Conservation (phyloP, 2,329 filamentous ascomycete species). For the Rhynchosporium graminicola region DNA sequence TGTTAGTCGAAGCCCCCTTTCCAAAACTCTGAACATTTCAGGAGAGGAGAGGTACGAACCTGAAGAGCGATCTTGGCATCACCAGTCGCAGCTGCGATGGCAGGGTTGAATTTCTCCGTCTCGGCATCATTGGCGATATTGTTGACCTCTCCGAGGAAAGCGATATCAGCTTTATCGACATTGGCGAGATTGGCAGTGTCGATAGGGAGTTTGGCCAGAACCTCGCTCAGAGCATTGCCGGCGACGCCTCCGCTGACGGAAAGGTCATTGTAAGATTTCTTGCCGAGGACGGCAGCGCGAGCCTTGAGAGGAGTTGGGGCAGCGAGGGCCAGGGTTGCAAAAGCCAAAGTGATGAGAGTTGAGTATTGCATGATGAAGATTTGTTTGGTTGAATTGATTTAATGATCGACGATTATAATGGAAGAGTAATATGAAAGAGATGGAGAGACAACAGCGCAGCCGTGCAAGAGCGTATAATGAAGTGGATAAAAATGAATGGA, state of each 20-base stretch:
- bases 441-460: not conserved
- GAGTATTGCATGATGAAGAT: slow-evolving; percentile 20
- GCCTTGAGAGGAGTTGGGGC: slow-evolving; percentile 12
- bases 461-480: not conserved
- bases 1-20: no score
- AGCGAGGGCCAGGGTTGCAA: slow-evolving; percentile 19
- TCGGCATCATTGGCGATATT: slow-evolving; percentile 44
- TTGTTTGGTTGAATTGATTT: not conserved
- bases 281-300: slow-evolving; percentile 16
- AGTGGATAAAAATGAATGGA: slow-evolving; percentile 16
- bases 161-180: slow-evolving; percentile 23
- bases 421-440: not conserved
- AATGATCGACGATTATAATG: slow-evolving; percentile 7
- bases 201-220: slow-evolving; percentile 33
- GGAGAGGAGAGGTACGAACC: no score
- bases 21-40: no score
- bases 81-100: slow-evolving; percentile 47
- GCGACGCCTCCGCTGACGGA: slow-evolving; percentile 53
- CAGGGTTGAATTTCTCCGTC: slow-evolving; percentile 50
- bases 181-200: slow-evolving; percentile 19
- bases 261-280: slow-evolving; percentile 40
- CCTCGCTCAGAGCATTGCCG: slow-evolving; percentile 54
- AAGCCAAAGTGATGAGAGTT: slow-evolving; percentile 9
- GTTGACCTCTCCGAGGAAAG: slow-evolving; percentile 25
- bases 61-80: slow-evolving; percentile 44